Percentiles rank a stretch among this genome's conserved stretches.
Conservation (phyloP, 306 rosid genomes). For the Citrullus colocynthis region DNA sequence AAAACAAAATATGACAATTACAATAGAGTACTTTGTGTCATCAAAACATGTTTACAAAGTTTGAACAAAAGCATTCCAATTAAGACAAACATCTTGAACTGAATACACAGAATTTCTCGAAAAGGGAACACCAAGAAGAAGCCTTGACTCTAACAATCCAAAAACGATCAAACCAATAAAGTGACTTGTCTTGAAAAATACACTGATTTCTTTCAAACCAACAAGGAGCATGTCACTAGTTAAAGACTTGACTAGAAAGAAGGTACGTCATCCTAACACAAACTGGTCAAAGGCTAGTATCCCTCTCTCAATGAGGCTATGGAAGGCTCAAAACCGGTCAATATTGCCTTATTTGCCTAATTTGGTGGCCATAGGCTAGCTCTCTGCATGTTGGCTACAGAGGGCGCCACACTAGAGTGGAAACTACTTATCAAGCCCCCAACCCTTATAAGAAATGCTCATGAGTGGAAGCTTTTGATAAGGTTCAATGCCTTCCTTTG, state of each 20-base stretch:
- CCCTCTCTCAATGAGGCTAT: background rate
- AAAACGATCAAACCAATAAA: no score
- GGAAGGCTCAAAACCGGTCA: background rate
- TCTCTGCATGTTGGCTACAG: background rate
- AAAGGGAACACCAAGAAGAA: no score
- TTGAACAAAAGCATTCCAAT: no score
- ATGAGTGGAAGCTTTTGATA: background rate
- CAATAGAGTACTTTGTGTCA: no score
- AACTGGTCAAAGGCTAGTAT: background rate
- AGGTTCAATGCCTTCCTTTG: background rate
- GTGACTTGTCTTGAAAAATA: no score
- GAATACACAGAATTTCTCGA: no score
- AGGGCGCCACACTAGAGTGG: background rate
- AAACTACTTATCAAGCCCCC: background rate
- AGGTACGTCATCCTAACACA: background rate
- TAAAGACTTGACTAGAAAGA: background rate
- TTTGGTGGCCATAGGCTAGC: background rate
- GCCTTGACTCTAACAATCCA: no score
- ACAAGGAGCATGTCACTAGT: background rate
- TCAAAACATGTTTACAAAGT: no score
- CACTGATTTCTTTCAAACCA: no score
- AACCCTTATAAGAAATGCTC: background rate
- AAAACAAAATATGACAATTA: no score
- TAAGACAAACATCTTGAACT: no score
- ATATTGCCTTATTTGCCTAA: background rate